Base-by-base conservation (phyloP, 1,284 basidiomycete genomes). In the Ceraceosorus guamensis region DNA sequence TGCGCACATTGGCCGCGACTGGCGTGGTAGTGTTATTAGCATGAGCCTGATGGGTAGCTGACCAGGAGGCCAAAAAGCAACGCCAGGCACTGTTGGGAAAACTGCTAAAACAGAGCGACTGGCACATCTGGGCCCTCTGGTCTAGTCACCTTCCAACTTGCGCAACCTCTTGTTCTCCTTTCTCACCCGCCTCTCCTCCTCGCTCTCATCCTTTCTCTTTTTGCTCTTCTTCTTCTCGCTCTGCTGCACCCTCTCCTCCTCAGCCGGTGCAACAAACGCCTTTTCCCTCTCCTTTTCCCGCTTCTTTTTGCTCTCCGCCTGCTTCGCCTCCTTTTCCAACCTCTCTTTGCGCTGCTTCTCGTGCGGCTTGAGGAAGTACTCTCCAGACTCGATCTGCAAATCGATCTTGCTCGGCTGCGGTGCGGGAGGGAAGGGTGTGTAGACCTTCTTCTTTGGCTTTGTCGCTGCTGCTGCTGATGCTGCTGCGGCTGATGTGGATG, bases 371-470 rank as follows among this genome's bases (percentile, higher is more conserved):
- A 97, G 85, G 82, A 97, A 98, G 77, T 97, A 97, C 77, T 97
- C 93, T 33, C 93, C 93, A 4, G 87, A 88, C 76, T 96, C 92
- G 66, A 98, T 82, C 81, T 97, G 88, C 55, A 92, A 76, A 77
- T 99, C 93, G 73, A 97, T 82, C 86, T 98, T 98, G 71, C 90
- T 85, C 39, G 91, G 92, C 65, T 85, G 82, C 71, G 95, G 95
- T 5, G 92, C 81, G 31, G 95, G 95, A 34, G 95, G 95, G 84
- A 98, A 99, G 3, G 95, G 95, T 11, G 95, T 99, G 77, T 98
- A 99, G n/a, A 86, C 82, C 78, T 97, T 97, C 83, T 96, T 91
- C 73, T 84, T 82, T 30, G 63, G 67, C 53, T 73, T 66, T 31
- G 59, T 44, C 46, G 81, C 80, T 68, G 84, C 84, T 50, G 79